Conservation (phyloP, 1,139 yeast species). For the Kurtzmaniella quercitrusa region DNA sequence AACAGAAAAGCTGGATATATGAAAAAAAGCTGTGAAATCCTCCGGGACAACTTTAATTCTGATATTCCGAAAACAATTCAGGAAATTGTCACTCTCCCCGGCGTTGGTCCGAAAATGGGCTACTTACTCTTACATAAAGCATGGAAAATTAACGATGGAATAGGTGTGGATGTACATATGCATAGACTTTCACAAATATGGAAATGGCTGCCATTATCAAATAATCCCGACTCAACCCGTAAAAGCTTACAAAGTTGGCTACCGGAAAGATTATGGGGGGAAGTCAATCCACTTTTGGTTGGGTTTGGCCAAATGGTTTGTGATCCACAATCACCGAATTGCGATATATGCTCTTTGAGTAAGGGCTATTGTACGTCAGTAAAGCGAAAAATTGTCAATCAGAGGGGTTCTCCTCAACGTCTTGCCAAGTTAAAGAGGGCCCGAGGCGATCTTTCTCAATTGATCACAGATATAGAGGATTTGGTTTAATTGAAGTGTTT, state of each 20-base stretch:
- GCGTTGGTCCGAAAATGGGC: constrained; percentile 97
- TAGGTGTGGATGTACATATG: constrained; percentile 93
- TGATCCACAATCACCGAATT: constrained; percentile 64
- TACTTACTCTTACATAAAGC: constrained; percentile 75
- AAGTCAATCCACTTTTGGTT: constrained; percentile 79
- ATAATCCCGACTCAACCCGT: constrained; percentile 75
- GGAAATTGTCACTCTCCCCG: constrained; percentile 70
- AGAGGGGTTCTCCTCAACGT: constrained; percentile 28
- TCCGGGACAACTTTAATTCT: constrained; percentile 48
- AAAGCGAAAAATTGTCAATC: constrained; percentile 38
- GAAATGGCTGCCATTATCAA: constrained; percentile 64
- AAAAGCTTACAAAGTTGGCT: constrained; percentile 68
- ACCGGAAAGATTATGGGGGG: constrained; percentile 71
- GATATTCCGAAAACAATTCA: constrained; percentile 71
- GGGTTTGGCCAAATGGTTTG: constrained; percentile 94
- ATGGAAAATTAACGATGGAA: constrained; percentile 73
- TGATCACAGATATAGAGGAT: constrained; percentile 21
- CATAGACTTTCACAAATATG: constrained; percentile 79
- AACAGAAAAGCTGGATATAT: constrained; percentile 71
- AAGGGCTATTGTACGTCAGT: constrained; percentile 50
- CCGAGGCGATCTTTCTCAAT: constrained; percentile 33
- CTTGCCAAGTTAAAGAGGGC: constrained; percentile 27
- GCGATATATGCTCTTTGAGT: constrained; percentile 69
- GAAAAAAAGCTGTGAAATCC: constrained; percentile 54
- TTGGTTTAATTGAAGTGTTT: neutral